These are phyloP conservation scores for Ustulina deusta DNA, from an alignment of 2,329 filamentous ascomycete genomes.

Conservation along the genomic window DNA sequence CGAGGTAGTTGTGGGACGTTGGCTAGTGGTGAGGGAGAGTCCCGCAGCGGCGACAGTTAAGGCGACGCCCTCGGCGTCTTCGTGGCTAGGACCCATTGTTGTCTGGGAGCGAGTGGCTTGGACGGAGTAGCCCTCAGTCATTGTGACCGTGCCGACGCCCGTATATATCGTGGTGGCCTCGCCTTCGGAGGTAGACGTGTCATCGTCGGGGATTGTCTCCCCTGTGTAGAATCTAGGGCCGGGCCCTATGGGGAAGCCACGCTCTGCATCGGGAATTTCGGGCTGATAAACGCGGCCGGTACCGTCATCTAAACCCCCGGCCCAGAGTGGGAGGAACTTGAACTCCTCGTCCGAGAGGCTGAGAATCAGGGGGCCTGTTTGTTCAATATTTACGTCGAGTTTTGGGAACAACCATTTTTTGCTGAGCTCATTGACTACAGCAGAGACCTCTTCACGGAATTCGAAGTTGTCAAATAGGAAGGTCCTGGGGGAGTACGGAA, in stretches of 20 bases:
- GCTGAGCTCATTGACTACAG: slow-evolving; percentile 25
- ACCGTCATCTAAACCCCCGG: slow-evolving; percentile 67
- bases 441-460: slow-evolving; percentile 6
- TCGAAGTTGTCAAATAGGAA: background rate
- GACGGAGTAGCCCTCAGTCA: slow-evolving; percentile 31
- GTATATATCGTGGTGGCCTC: slow-evolving; percentile 33
- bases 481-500: background rate
- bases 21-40: background rate
- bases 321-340: slow-evolving; percentile 74
- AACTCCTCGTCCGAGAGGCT: slow-evolving; percentile 68
- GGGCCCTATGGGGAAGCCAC: slow-evolving; percentile 47
- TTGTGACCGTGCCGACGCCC: slow-evolving; percentile 37
- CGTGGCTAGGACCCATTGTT: background rate
- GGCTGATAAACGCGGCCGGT: slow-evolving; percentile 61
- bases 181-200: slow-evolving; percentile 34
- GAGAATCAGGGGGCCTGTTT: slow-evolving; percentile 62
- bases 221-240: slow-evolving; percentile 51
- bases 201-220: slow-evolving; percentile 43
- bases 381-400: slow-evolving; percentile 52
- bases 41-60: background rate
- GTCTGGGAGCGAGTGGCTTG: slow-evolving; percentile 4
- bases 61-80: background rate
- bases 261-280: slow-evolving; percentile 48
- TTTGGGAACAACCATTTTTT: slow-evolving; percentile 43
- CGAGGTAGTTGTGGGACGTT: background rate